Conservation (phyloP, 2,329 filamentous ascomycete genomes). For the Metarhizium anisopliae region DNA sequence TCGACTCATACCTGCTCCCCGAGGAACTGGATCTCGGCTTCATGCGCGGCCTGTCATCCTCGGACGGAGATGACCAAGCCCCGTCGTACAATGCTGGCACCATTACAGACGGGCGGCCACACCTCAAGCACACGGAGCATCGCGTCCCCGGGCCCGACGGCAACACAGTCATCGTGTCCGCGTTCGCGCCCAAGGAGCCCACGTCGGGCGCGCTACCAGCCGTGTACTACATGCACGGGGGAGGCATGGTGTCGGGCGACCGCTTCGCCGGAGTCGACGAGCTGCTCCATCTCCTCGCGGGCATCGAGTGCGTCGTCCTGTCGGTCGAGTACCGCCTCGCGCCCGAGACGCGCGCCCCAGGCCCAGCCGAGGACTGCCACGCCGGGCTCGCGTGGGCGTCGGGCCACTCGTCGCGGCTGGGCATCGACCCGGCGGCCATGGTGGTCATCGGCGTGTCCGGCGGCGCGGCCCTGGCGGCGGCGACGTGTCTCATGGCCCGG, state of each 20-base stretch:
- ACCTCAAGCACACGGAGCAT: conserved; percentile 9
- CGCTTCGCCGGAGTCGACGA: conserved; percentile 9
- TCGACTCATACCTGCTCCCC: conserved; percentile 11
- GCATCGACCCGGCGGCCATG: conserved; percentile 7
- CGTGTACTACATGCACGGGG: conserved; percentile 12
- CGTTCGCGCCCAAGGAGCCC: conserved; percentile 10
- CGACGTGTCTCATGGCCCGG: conserved; percentile 11
- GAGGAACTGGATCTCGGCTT: conserved; percentile 11
- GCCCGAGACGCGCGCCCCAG: conserved; percentile 13
- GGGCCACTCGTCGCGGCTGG: too few species aligned
- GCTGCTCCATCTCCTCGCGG: conserved; percentile 8
- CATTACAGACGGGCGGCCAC: conserved; percentile 1
- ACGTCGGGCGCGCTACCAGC: conserved; percentile 5
- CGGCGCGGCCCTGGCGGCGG: conserved; percentile 14
- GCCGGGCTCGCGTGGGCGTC: too few species aligned
- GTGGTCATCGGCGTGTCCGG: conserved; percentile 11
- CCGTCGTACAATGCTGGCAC: conserved; percentile 9
- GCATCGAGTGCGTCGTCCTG: conserved; percentile 12
- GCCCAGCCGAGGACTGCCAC: conserved; percentile 5
- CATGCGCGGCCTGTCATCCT: conserved; percentile 7
- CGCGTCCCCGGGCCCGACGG: conserved; percentile 3
- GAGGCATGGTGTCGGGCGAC: conserved; percentile 12
- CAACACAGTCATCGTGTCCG: conserved; percentile 7
- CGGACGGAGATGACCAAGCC: neutral
- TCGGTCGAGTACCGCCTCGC: conserved; percentile 16